A percentile compares a stretch with the other conserved stretches of the same genome.
Conservation (phyloP, 2,329 filamentous ascomycete genomes). For the Alternaria sp. region DNA sequence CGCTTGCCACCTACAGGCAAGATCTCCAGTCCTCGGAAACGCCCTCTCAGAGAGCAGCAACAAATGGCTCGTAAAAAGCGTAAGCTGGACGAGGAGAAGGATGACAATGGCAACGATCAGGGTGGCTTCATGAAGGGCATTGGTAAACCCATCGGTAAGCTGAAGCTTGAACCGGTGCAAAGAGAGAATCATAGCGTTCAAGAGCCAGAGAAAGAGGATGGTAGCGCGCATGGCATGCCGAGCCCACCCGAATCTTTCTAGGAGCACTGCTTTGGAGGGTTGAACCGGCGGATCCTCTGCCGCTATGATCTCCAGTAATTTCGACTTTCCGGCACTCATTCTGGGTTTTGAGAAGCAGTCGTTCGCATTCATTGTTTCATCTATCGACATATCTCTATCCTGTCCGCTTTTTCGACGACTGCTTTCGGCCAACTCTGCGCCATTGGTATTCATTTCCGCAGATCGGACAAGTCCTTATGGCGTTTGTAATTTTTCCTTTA, state of each 20-base stretch:
- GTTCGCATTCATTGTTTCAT: constrained; percentile 20
- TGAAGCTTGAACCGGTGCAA: constrained; percentile 55
- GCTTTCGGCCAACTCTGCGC: background rate
- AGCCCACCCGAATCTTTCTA: constrained; percentile 75
- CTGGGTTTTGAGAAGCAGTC: background rate
- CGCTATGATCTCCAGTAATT: constrained; percentile 1
- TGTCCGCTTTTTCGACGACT: background rate
- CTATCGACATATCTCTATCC: constrained; percentile 8
- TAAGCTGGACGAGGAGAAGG: constrained; percentile 63
- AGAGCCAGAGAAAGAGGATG: constrained; percentile 71
- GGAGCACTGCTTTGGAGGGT: constrained; percentile 1
- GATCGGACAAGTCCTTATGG: background rate
- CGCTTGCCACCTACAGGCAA: constrained; percentile 77
- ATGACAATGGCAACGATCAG: constrained; percentile 41
- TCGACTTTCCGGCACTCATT: constrained; percentile 1
- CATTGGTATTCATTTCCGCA: background rate
- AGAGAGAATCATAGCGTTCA: constrained; percentile 68
- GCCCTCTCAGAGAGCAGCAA: constrained; percentile 80
- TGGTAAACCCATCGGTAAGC: constrained; percentile 64
- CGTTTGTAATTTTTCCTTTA: background rate
- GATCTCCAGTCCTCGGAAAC: constrained; percentile 83
- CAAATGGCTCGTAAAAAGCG: constrained; percentile 88
- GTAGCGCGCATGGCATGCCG: constrained; percentile 74
- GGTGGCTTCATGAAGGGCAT: constrained; percentile 39
- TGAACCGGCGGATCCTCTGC: background rate